Evolutionary conservation across 345 rosid species (phyloP).

Genomic region (Gossypium bickii): DNA sequence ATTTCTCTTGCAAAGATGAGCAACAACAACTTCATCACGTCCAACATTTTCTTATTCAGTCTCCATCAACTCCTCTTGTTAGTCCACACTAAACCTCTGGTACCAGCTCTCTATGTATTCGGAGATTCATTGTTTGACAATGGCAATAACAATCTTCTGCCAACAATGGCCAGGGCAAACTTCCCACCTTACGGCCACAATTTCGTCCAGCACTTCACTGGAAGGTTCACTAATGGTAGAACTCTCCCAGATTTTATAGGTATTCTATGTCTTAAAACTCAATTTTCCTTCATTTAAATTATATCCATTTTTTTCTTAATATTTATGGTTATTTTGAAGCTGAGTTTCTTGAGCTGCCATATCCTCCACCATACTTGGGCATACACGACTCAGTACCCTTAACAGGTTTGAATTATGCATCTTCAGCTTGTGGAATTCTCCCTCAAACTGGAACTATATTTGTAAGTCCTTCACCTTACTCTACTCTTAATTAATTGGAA

Average conservation of each 20-base stretch:
- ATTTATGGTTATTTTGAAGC: constrained; percentile 23
- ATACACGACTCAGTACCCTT: background rate
- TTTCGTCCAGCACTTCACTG: constrained; percentile 31
- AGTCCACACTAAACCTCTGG: constrained; percentile 4
- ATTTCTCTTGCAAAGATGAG: background rate
- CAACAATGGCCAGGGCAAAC: constrained; percentile 35
- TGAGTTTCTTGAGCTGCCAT: constrained; percentile 42
- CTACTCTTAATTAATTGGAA: background rate
- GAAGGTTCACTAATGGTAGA: constrained; percentile 55
- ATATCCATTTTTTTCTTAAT: background rate
- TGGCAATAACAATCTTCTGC: constrained; percentile 46
- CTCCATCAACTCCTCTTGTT: background rate
- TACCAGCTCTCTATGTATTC: constrained; percentile 40
- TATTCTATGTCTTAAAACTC: constrained; percentile 3
- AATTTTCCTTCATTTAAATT: background rate
- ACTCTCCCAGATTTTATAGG: constrained; percentile 39
- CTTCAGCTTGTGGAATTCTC: constrained; percentile 44
- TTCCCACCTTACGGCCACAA: constrained; percentile 36
- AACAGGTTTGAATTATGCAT: constrained; percentile 49
- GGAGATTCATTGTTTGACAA: constrained; percentile 48
- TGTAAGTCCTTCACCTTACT: constrained; percentile 23
- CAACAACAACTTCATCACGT: background rate
- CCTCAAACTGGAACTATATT: constrained; percentile 26
- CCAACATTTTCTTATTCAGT: background rate
- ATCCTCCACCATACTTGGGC: constrained; percentile 35